Base-by-base conservation (phyloP, 345 rosid species). In the Salix purpurea region DNA sequence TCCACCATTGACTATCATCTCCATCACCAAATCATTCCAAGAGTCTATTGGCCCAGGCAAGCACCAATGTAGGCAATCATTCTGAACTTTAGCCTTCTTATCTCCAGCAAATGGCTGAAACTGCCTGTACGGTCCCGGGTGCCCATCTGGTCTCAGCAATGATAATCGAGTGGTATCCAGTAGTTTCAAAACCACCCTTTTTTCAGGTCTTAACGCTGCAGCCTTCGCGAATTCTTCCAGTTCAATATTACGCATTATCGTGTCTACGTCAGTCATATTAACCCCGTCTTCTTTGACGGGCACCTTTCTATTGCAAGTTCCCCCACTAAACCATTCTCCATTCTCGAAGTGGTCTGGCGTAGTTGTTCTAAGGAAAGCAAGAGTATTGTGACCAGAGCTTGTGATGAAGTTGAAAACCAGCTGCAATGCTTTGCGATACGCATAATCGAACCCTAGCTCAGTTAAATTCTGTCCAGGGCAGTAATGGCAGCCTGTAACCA, bases 281-380 rank as follows among this genome's bases (percentile, higher is more conserved):
- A 69, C 71, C 54, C 76, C 84, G 14, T 69, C 77, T 36, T 70
- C 80, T 52, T 67, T 72, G 52, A 75, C 72, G 2, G 90, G 90
- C 15, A 65, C 69, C 36, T 79, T 88, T 71, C 90, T 82, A 4
- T 69, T 56, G 67, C 88, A 88, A 42, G 80, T 78, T 56, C 90
- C 89, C 56, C 90, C 88, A 6, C 74, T 82, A 66, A 83, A 79
- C 91, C 89, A 86, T 18, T 48, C 48, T 52, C 89, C 89, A 44
- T 88, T 84, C 84, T 86, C 89, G 26, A 86, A 88, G 73, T 88
- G 91, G 23, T 77, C 84, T 2, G 89, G 91, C 2, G 91, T 83
- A 8, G 82, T 81, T 4, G 91, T 86, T 74, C 89, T 76, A 15
- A 88, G 39, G 67, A 86, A 81, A 26, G 83, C 80, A 1, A 48